Conservation (phyloP, 140 eudicot species). For the Anethum foeniculum region DNA sequence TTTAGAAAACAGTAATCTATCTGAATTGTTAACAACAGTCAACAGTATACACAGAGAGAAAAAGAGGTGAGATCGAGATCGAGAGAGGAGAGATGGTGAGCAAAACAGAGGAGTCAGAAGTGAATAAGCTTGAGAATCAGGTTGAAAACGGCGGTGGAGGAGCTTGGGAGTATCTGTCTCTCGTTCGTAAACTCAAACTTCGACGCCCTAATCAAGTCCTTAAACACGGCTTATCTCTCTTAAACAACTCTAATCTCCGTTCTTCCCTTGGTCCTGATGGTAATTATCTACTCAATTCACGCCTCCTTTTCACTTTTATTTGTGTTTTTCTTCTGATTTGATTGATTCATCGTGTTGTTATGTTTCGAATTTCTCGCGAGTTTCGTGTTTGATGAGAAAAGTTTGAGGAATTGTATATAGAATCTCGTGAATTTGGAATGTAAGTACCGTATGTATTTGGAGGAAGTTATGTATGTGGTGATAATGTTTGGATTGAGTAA, state of each 20-base stretch:
- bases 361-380: too few species aligned
- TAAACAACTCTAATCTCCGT: constrained; percentile 66
- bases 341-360: too few species aligned
- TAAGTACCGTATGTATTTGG: too few species aligned
- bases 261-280: constrained; percentile 83
- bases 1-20: too few species aligned
- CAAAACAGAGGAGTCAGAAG: constrained; percentile 58
- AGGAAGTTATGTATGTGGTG: too few species aligned
- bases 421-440: too few species aligned
- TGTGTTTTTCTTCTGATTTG: background rate
- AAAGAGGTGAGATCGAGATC: too few species aligned
- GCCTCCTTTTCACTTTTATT: background rate
- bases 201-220: constrained; percentile 84
- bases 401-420: too few species aligned
- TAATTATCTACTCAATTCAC: constrained; percentile 3
- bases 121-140: constrained; percentile 66
- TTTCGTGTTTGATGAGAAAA: too few species aligned
- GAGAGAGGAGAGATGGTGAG: constrained; percentile 48
- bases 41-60: too few species aligned
- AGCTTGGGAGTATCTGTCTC: constrained; percentile 83
- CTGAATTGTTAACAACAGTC: too few species aligned
- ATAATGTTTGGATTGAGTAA: too few species aligned
- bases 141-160: constrained; percentile 90
- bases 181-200: constrained; percentile 81
- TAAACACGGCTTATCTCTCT: constrained; percentile 64